These are phyloP conservation scores for Trichoderma gamsii DNA, from an alignment of 495 filamentous ascomycete species.

Conservation along the genomic window DNA sequence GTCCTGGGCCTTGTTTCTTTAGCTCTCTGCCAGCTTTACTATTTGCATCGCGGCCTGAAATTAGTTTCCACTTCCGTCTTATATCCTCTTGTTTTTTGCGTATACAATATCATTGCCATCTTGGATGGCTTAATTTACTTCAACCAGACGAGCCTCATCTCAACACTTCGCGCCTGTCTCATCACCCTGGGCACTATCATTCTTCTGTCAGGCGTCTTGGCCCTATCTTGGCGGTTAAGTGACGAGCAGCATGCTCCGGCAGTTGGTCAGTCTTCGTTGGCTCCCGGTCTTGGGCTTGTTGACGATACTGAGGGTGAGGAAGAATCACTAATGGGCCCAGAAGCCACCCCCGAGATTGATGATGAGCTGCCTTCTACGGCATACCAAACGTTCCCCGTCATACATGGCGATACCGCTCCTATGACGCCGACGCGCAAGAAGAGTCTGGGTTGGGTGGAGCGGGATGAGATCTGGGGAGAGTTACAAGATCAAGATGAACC, in stretches of 20 bases:
- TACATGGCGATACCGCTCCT: constrained; percentile 28
- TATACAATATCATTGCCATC: constrained; percentile 99
- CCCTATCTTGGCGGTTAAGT: constrained; percentile 87
- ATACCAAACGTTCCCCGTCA: constrained; percentile 42
- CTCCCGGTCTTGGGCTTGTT: constrained; percentile 64
- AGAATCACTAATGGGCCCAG: constrained; percentile 34
- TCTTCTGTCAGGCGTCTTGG: constrained; percentile 80
- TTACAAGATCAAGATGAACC: constrained; percentile 51
- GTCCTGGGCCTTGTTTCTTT: constrained; percentile 74
- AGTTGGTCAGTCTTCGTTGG: constrained; percentile 54
- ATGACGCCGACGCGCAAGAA: constrained; percentile 33
- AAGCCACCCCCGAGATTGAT: constrained; percentile 24
- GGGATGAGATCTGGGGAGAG: constrained; percentile 61
- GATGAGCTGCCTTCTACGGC: constrained; percentile 33
- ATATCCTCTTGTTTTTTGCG: constrained; percentile 97
- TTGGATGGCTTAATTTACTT: constrained; percentile 97
- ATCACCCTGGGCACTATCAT: constrained; percentile 85
- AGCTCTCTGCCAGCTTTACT: constrained; percentile 89
- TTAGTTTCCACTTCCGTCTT: constrained; percentile 92
- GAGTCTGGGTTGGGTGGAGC: constrained; percentile 45
- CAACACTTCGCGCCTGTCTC: constrained; percentile 67
- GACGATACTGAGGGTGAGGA: constrained; percentile 58
- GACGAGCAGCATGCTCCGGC: constrained; percentile 57
- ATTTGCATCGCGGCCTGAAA: constrained; percentile 87
- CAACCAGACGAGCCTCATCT: constrained; percentile 73